Evolutionary conservation across 306 rosid genomes (phyloP), one percentile per base, ranked within the genome.

Genomic region (Sechiopsis laciniata): DNA sequence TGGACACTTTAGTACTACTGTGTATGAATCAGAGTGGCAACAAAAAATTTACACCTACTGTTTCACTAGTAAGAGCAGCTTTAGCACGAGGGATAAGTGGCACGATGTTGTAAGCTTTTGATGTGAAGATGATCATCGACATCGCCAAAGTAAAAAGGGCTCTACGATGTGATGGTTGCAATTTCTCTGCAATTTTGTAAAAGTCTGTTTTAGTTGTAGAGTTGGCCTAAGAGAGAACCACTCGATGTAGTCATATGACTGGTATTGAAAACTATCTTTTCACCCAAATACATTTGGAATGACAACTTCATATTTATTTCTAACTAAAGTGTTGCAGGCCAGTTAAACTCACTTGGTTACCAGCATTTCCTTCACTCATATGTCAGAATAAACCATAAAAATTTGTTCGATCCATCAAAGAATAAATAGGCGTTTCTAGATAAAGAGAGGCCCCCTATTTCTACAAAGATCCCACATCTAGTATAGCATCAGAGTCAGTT

Each of bases 121-220:
- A 81, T 26, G 92, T 77, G 76, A 91, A 83, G 81, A 91, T 57
- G 76, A 87, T 85, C 95, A 88, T 88, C 6, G 92, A 83, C 70
- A 82, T 78, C 76, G 95, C 95, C 84, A 91, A 78, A 64, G 85
- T 85, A 85, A 84, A 85, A 65, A 91, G 88, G 59, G 97, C 88
- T 80, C 97, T 84, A 26, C 91, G 83, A 1, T 83, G 82, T 74
- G 95, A 91, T 54, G 95, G 83, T 57, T 84, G 89, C 79, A 87
- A 71, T 51, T 79, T 51, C 60, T 89, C 97, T 88, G 82, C 79
- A 71, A 81, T 71, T 29, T 52, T 66, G 61, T 57, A 79, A 77
- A 37, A 79, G n/a, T 40, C 4, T 40, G 54, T 42, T 52, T 52
- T 53, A 74, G 76, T 74, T 78, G 61, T 72, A 70, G 76, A 72